Conservation (phyloP, 805 yeast species). For the Zygosaccharomyces pseudorouxii region DNA sequence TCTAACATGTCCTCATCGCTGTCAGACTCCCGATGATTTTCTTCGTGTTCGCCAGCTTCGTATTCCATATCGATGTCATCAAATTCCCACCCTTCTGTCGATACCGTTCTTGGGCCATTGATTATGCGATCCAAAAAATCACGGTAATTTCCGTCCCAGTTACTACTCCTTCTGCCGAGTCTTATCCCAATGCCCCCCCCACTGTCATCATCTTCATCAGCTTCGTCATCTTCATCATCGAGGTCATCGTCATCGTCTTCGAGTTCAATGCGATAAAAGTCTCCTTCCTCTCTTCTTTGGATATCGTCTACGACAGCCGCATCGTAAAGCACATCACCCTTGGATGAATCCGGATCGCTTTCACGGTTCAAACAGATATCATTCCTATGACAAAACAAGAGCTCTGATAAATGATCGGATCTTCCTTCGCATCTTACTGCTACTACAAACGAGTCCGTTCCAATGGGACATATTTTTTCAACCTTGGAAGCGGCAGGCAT, state of each 20-base stretch:
- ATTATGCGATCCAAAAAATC: conserved; percentile 6
- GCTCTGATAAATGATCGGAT: conserved; percentile 8
- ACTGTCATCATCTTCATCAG: not conserved
- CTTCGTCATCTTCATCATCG: not conserved
- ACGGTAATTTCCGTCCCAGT: conserved; percentile 1
- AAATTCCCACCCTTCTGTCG: conserved; percentile 2
- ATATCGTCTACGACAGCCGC: conserved; percentile 4
- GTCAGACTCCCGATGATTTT: conserved; percentile 2
- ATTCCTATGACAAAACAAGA: conserved; percentile 12
- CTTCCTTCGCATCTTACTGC: conserved; percentile 10
- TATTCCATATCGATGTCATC: conserved; percentile 6
- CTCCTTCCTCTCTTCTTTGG: conserved; percentile 3
- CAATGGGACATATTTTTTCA: conserved; percentile 8
- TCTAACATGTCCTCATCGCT: conserved; percentile 6
- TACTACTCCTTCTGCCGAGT: not conserved
- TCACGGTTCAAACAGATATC: conserved; percentile 1
- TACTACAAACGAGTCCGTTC: conserved; percentile 11
- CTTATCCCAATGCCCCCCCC: not conserved
- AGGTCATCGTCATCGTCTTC: not conserved
- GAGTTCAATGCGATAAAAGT: not conserved
- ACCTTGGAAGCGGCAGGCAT: conserved; percentile 8
- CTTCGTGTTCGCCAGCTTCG: conserved; percentile 4
- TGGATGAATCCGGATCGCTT: not conserved
- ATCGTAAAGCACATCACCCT: conserved; percentile 1
- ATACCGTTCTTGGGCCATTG: conserved; percentile 1